These are phyloP conservation scores for Basipetospora chlamydospora DNA, from an alignment of 2,329 filamentous ascomycete species.

Conservation along the genomic window DNA sequence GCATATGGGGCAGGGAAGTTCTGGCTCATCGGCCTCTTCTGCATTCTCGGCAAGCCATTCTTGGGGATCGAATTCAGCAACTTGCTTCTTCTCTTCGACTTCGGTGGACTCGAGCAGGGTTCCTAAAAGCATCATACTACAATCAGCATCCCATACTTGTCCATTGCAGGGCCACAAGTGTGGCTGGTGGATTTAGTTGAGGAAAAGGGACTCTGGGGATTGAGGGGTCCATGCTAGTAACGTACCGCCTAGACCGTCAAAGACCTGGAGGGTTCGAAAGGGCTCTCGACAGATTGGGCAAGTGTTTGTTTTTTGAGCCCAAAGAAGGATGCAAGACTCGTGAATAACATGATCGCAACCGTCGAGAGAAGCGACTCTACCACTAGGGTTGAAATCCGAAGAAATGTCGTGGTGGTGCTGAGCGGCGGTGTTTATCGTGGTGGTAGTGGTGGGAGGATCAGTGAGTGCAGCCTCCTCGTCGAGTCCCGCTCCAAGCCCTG, in stretches of 20 bases:
- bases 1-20: conserved; percentile 78
- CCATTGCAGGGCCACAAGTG: not conserved
- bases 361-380: conserved; percentile 34
- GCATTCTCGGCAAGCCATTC: conserved; percentile 56
- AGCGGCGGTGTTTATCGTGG: no score
- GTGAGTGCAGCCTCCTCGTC: not conserved
- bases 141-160: no score
- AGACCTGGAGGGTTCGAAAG: conserved; percentile 83
- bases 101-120: conserved; percentile 29
- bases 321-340: conserved; percentile 81
- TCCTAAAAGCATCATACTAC: no score
- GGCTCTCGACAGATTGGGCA: conserved; percentile 90
- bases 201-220: no score
- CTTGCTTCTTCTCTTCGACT: conserved; percentile 75
- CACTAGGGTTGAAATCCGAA: not conserved
- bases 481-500: conserved; percentile 1
- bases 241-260: conserved; percentile 27
- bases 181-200: not conserved
- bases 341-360: conserved; percentile 88
- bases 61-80: conserved; percentile 74
- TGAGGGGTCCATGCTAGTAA: conserved; percentile 7
- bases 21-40: conserved; percentile 59
- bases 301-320: conserved; percentile 93
- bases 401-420: no score
- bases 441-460: conserved; percentile 4